Percentiles rank a stretch among this genome's conserved stretches.
These are phyloP conservation scores for Pythium insidiosum DNA, from an alignment of 352 stramenopile genomes.

Conservation along the genomic window DNA sequence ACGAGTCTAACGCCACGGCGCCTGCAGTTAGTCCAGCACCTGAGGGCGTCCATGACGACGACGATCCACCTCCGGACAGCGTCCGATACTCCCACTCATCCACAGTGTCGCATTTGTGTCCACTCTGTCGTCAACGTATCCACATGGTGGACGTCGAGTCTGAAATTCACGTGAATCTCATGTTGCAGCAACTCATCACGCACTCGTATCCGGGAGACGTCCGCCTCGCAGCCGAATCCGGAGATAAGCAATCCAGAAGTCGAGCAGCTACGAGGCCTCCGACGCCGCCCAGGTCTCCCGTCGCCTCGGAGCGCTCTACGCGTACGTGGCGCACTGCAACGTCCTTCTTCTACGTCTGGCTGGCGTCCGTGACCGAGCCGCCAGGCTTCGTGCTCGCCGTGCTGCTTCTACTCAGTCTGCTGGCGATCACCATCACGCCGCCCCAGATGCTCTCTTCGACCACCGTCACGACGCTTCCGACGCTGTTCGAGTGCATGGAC, in stretches of 20 bases:
- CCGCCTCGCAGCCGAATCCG: constrained; percentile 3
- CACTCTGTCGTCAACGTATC: constrained; percentile 47
- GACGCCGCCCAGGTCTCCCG: background rate
- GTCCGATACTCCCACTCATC: background rate
- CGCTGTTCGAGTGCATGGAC: constrained; percentile 35
- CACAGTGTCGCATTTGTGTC: constrained; percentile 37
- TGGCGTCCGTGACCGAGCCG: constrained; percentile 57
- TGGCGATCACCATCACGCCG: constrained; percentile 52
- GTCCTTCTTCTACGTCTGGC: constrained; percentile 66
- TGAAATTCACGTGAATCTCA: constrained; percentile 47
- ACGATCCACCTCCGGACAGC: background rate
- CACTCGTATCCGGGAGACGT: constrained; percentile 48
- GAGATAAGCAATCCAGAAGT: background rate
- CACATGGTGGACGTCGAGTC: constrained; percentile 16
- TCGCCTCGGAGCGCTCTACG: constrained; percentile 12
- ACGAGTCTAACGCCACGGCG: constrained; percentile 15
- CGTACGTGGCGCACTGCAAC: constrained; percentile 47
- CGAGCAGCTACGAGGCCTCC: background rate
- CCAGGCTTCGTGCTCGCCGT: constrained; percentile 70
- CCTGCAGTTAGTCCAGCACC: constrained; percentile 2
- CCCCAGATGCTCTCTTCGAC: constrained; percentile 54
- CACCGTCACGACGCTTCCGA: constrained; percentile 45
- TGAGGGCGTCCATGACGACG: background rate
- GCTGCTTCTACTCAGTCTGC: constrained; percentile 48
- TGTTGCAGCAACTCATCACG: constrained; percentile 54